Base-by-base conservation (phyloP, 129 eudicot species). In the Scalesia atractyloides region DNA sequence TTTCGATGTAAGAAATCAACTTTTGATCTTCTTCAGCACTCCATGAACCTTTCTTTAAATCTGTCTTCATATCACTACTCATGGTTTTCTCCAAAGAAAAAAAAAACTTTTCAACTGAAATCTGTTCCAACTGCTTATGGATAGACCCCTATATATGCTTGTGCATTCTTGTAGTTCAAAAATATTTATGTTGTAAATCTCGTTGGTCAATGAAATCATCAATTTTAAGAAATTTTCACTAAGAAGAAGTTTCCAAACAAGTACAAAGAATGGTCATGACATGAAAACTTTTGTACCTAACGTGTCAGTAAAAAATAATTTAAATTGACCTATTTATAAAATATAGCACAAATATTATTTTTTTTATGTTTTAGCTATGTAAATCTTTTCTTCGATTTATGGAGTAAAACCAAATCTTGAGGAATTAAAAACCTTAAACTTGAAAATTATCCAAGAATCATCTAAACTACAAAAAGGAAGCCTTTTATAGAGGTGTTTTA, bases 1-100 rank as follows among this genome's bases (percentile, higher is more conserved):
- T 81, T 16, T 50, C 73, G 12, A 81, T 81, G 59, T 81, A 76
- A 41, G 70, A 49, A 14, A 72, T 33, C 54, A 82, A 33, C 79
- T 65, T 68, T 48, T 72, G 74, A 78, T 82, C 85, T 77, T 82
- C 85, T 67, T 76, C 82, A 14, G 65, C 47, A 47, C 62, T 66
- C 85, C 85, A 82, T 26, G 85, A 64, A 64, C 69, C 69, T 43
- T 64, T 64, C 52, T 41, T 64, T 18, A 64, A 41, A 18, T 64
- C 69, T 73, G 60, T 77, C 64, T 68, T 18, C 69, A 64, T 64
- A 17, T 64, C 52, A 64, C 30, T 41, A 10, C n/a, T 64, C 64
- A 59, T 59, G 0, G 17, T 59, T 37, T 26, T 37, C 64, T 1
- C 64, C 64, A 4, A 24, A 13, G 12, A 24, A 13, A 26, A 7